Evolutionary conservation across 805 yeast species (phyloP), one percentile per base, ranked within the genome.

Genomic region (Wickerhamomyces chambardii): DNA sequence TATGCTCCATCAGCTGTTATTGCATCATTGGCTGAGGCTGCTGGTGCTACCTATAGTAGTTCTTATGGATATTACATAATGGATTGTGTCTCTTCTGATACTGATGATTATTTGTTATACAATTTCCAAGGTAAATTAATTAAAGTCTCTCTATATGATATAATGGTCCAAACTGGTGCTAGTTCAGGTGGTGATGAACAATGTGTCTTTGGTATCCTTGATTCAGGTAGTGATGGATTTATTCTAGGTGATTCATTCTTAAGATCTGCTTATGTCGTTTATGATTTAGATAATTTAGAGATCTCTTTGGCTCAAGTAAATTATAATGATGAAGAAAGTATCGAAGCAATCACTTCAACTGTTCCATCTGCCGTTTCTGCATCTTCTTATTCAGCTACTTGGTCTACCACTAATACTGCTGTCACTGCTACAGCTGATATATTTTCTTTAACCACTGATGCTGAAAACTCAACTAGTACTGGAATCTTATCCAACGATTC

Each of bases 111-210:
- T 42, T 40, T 74, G 9, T 58, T 61, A 28, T 74, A 74, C 44
- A 59, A 70, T 44, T 76, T 82, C 56, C 74, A 75, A 39, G 87
- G 85, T 6, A 52, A 64, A n/a, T 47, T 53, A 9, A 72, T 81
- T 38, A 50, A 60, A 14, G 74, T 71, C 22, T 8, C 22, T 6
- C 8, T 19, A 19, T 19, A 19, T 8, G 8, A 19, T 19, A 6
- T 19, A 19, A 19, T 19, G 22, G 8, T 19, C 8, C 8, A 19
- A 19, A 8, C 8, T 19, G 22, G 22, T 19, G 6, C 6, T 19
- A 19, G 8, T 9, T 14, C 36, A 3, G 40, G 42, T 1, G 44
- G 49, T 4, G 49, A 58, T 17, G 26, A 24, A 24, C 6, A 24
- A 24, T 75, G 80, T 57, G 67, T 63, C 6, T 44, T 74, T 28